Evolutionary conservation across 2,329 filamentous ascomycete species (phyloP), one percentile per base, ranked within the genome.

Genomic region (Pseudogymnoascus sp.): DNA sequence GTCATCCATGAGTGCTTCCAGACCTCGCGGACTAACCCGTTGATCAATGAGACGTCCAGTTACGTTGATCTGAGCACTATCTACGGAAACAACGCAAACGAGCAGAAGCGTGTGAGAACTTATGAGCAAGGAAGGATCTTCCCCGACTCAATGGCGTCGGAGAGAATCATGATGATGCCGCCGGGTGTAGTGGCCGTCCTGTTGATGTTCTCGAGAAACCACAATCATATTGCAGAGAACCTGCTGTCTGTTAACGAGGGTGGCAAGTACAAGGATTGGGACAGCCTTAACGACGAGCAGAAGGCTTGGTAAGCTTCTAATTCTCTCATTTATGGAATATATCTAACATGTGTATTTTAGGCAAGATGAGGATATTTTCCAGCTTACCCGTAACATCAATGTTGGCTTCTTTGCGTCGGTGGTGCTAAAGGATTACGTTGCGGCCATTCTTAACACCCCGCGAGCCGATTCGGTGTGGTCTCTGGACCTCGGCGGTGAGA

Each of bases 1-100:
- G 77, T 80, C 65, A 80, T 80, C 61, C 78, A 80, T 67, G 78
- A 80, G 62, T 79, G 76, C 65, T 80, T 80, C 68, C 78, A 80
- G 65, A 80, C 77, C 4, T 73, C 69, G 23, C 70, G 77, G 25
- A 72, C 69, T 6, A 66, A 79, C 61, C 74, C 73, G 11, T 78
- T 74, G 74, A 76, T 79, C 70, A 79, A 79, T 63, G 77, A 79
- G 65, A 80, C 78, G 0, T 78, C 77, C 4, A 77, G 76, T 64
- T 80, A 80, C 68, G 77, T 80, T n/a, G 78, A 80, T 67, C 69
- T 80, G 39, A 78, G 76, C 65, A 79, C 78, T 2, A 68, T 80
- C 11, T 80, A 80, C 65, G 78, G 78, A 16, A 79, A 79, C 65
- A 79, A 75, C 1, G 74, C 71, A 36, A 71, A 75, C 16, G 77